These are phyloP conservation scores for Chaetomiaceae sp. DNA, from an alignment of 2,329 filamentous ascomycete genomes.

Conservation along the genomic window DNA sequence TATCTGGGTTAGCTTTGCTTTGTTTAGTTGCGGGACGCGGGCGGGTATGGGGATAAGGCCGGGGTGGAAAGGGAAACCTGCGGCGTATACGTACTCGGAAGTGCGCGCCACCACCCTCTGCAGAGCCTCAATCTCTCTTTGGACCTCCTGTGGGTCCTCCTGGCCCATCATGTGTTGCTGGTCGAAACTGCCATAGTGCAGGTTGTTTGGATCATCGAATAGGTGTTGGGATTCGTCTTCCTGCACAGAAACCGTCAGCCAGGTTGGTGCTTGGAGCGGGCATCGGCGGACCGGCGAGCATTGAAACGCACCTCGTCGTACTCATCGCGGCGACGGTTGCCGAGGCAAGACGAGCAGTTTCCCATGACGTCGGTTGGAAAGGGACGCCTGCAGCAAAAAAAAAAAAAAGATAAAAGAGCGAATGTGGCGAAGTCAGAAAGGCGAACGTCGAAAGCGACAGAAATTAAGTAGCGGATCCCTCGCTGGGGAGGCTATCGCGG, in stretches of 20 bases:
- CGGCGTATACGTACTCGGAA: constrained; percentile 49
- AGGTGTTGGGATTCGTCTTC: constrained; percentile 56
- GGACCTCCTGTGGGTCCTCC: constrained; percentile 57
- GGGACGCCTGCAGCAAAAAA: no score
- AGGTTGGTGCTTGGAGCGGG: not conserved
- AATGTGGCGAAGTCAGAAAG: not conserved
- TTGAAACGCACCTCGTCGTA: constrained; percentile 49
- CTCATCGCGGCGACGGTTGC: constrained; percentile 45
- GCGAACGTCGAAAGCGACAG: not conserved
- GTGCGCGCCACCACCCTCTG: constrained; percentile 61
- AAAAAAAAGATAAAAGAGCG: no score
- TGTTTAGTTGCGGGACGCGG: constrained; percentile 8
- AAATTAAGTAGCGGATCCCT: constrained; percentile 11
- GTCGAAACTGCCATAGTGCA: constrained; percentile 60
- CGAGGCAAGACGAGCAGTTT: constrained; percentile 58
- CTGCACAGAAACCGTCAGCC: constrained; percentile 31
- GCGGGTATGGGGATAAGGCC: not conserved
- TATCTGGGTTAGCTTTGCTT: constrained; percentile 25
- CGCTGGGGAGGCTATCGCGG: constrained; percentile 21
- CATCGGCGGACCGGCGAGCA: not conserved
- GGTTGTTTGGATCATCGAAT: constrained; percentile 55
- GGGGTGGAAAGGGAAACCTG: constrained; percentile 1
- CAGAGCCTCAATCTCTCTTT: constrained; percentile 60
- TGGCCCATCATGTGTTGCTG: constrained; percentile 52
- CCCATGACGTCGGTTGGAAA: constrained; percentile 54